These are phyloP conservation scores for Nigrospora sphaerica DNA, from an alignment of 2,329 filamentous ascomycete species.

Conservation along the genomic window DNA sequence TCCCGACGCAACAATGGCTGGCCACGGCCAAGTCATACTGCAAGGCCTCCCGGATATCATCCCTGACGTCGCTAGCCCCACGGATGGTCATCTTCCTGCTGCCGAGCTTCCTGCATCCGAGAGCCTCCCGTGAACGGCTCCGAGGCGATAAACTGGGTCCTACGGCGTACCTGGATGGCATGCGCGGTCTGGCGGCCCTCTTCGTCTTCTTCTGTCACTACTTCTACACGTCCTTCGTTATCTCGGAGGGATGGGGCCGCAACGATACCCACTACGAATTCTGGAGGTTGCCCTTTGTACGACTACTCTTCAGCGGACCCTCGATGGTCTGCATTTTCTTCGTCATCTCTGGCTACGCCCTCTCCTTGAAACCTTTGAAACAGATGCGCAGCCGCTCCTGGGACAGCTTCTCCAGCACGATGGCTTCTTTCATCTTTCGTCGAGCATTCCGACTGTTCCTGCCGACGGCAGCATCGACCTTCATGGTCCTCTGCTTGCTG, in stretches of 20 bases:
- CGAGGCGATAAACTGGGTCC: constrained; percentile 36
- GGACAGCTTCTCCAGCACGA: constrained; percentile 33
- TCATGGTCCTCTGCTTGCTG: constrained; percentile 36
- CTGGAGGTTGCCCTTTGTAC: constrained; percentile 45
- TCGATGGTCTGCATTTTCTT: constrained; percentile 56
- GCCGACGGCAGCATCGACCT: constrained; percentile 42
- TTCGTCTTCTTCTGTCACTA: constrained; percentile 52
- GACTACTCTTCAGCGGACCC: constrained; percentile 47
- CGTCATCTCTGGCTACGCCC: constrained; percentile 54
- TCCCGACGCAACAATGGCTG: constrained; percentile 23
- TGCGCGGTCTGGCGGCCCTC: constrained; percentile 48
- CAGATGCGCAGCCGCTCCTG: constrained; percentile 29
- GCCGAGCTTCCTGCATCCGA: constrained; percentile 45
- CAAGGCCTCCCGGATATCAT: constrained; percentile 20
- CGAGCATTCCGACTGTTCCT: constrained; percentile 44
- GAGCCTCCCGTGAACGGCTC: constrained; percentile 30
- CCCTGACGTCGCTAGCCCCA: constrained; percentile 29
- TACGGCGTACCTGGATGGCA: constrained; percentile 51
- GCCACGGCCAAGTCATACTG: constrained; percentile 20
- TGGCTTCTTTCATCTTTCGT: constrained; percentile 45
- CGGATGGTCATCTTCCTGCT: constrained; percentile 36
- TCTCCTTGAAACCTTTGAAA: constrained; percentile 46
- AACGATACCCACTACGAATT: constrained; percentile 35
- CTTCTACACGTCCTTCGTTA: constrained; percentile 43
- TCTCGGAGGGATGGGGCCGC: constrained; percentile 43